Percentiles rank a stretch among this genome's conserved stretches.
phyloP scores from a whole-genome alignment of 2,329 filamentous ascomycete genomes.

The Phyllosticta citrichinensis region DNA sequence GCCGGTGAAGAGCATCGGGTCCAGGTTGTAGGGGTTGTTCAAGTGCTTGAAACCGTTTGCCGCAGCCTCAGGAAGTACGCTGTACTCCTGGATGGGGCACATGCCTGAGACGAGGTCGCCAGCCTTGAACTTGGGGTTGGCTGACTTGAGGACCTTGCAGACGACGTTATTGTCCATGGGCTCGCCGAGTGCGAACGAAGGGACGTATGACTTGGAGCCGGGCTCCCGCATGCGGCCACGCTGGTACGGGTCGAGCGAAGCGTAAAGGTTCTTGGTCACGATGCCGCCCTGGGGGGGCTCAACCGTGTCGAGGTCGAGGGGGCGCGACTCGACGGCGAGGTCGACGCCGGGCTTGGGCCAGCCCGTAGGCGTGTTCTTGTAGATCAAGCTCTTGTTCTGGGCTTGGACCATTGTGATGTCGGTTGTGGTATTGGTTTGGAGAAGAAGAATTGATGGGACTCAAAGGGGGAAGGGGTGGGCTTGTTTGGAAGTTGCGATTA shows the following conservation, averaged over 20 bases:
- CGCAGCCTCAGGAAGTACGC: conserved; percentile 41
- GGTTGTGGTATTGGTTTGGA: not conserved
- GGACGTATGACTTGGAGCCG: conserved; percentile 54
- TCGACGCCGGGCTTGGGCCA: conserved; percentile 62
- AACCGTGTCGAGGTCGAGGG: conserved; percentile 56
- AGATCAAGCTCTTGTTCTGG: conserved; percentile 67
- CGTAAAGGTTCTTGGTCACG: conserved; percentile 58
- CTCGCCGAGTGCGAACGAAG: conserved; percentile 50
- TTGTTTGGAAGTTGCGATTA: not conserved
- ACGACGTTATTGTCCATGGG: conserved; percentile 57
- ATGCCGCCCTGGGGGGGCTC: conserved; percentile 55
- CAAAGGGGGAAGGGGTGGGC: not conserved
- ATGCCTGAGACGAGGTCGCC: conserved; percentile 56
- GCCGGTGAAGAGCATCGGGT: conserved; percentile 60
- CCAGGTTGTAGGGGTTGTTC: conserved; percentile 59
- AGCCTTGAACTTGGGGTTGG: conserved; percentile 49
- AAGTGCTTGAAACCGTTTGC: conserved; percentile 43
- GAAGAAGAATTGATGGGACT: not conserved
- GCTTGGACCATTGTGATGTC: conserved; percentile 30
- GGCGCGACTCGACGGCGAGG: conserved; percentile 54
- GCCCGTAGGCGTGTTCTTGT: conserved; percentile 57
- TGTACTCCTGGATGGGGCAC: conserved; percentile 61
- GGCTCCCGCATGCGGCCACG: conserved; percentile 66
- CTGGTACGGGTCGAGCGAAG: conserved; percentile 77
- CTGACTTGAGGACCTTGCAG: conserved; percentile 61